Percentiles rank a stretch among this genome's conserved stretches.
Evolutionary conservation across 2,329 filamentous ascomycete genomes (phyloP).

Genomic region (Diaporthe sp.): DNA sequence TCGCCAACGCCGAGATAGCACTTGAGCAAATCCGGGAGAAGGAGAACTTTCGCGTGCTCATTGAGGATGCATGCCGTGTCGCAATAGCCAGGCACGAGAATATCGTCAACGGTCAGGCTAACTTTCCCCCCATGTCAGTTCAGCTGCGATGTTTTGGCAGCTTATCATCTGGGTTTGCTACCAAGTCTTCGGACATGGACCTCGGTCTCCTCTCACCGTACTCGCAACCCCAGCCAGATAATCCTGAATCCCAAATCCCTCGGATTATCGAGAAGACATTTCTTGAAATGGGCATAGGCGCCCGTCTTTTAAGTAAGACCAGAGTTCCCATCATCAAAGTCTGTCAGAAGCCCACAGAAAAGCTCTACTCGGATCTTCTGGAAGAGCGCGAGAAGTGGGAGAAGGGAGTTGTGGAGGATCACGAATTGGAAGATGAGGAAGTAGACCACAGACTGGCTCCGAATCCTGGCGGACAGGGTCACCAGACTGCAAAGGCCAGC

Average conservation of each 20-base stretch:
- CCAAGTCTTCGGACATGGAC: constrained; percentile 92
- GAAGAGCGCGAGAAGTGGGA: constrained; percentile 82
- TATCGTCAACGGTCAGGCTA: constrained; percentile 52
- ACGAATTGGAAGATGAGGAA: constrained; percentile 52
- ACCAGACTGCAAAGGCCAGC: background rate
- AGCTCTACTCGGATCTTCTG: constrained; percentile 72
- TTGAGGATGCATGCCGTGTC: constrained; percentile 76
- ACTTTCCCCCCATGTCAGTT: constrained; percentile 71
- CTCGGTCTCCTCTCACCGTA: constrained; percentile 80
- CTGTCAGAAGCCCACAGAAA: constrained; percentile 77
- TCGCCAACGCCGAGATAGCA: constrained; percentile 74
- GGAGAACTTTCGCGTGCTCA: constrained; percentile 74
- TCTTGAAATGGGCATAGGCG: constrained; percentile 79
- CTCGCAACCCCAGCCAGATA: constrained; percentile 67
- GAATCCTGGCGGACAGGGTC: background rate
- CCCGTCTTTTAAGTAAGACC: constrained; percentile 82
- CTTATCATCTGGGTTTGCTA: constrained; percentile 86
- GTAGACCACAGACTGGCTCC: constrained; percentile 52
- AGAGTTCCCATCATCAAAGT: constrained; percentile 91
- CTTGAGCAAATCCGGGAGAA: constrained; percentile 76
- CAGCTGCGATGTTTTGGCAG: constrained; percentile 85
- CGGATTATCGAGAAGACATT: constrained; percentile 82
- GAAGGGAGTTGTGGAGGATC: constrained; percentile 60
- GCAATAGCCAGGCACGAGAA: constrained; percentile 69
- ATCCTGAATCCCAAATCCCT: constrained; percentile 74